Conservation (phyloP, 129 eudicot species). For the Tagetes patula region DNA sequence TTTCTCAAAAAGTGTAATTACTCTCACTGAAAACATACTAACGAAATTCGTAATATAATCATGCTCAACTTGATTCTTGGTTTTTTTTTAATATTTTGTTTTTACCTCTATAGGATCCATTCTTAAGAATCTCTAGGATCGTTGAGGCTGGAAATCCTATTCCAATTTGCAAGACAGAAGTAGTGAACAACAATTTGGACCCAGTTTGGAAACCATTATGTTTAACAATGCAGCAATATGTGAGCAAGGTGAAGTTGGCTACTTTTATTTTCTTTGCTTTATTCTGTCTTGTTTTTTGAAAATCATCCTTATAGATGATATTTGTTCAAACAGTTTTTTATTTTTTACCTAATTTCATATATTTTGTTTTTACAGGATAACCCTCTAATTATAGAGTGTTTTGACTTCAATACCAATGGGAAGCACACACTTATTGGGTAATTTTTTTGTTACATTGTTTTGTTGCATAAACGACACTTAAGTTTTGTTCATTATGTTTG, state of each 20-base stretch:
- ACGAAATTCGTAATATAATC: not conserved
- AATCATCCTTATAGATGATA: slow-evolving; percentile 4
- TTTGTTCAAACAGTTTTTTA: not conserved
- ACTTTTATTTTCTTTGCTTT: not conserved
- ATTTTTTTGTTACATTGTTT: slow-evolving; percentile 3
- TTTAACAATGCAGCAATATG: slow-evolving; percentile 73
- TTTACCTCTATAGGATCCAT: slow-evolving; percentile 71
- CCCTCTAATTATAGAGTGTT: slow-evolving; percentile 86
- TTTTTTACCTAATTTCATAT: not conserved
- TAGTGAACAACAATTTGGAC: slow-evolving; percentile 75
- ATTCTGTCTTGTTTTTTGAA: slow-evolving; percentile 4
- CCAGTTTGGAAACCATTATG: slow-evolving; percentile 81
- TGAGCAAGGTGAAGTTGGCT: slow-evolving; percentile 61
- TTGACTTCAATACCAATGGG: slow-evolving; percentile 87
- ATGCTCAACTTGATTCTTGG: slow-evolving; percentile 5
- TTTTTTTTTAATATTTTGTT: not conserved
- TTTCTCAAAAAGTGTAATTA: slow-evolving; percentile 87
- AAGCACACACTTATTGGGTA: slow-evolving; percentile 90
- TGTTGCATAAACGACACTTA: not conserved
- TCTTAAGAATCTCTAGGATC: slow-evolving; percentile 78
- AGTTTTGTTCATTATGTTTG: not conserved
- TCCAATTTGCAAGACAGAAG: slow-evolving; percentile 96
- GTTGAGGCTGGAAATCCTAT: slow-evolving; percentile 63
- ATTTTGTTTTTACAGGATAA: slow-evolving; percentile 55
- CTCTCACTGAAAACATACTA: slow-evolving; percentile 7